phyloP scores from a whole-genome alignment of 192 early-diverging fungal species.

The Chytriomyces hyalinus region DNA sequence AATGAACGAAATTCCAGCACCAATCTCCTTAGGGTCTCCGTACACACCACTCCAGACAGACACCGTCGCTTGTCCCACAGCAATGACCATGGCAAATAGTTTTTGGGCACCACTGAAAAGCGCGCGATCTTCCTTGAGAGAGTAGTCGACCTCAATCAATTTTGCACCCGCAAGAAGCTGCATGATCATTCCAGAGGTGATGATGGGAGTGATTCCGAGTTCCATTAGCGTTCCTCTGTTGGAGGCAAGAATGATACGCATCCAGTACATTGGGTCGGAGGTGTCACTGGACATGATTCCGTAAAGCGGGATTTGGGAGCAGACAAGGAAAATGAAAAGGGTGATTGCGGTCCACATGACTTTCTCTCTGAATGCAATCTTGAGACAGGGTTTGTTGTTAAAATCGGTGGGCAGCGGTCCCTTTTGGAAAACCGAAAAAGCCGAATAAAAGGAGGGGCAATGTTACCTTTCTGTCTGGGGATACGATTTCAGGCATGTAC shows the following conservation, averaged over 20 bases:
- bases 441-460: background rate
- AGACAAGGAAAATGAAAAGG: slow-evolving; percentile 98
- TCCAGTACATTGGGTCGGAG: slow-evolving; percentile 99
- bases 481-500: slow-evolving; percentile 95
- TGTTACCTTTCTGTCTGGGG: slow-evolving; percentile 93
- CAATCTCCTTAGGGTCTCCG: slow-evolving; percentile 93
- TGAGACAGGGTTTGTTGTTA: no score
- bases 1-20: slow-evolving; percentile 93
- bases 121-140: slow-evolving; percentile 96
- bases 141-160: slow-evolving; percentile 98
- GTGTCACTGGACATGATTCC: slow-evolving; percentile 99
- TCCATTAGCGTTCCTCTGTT: slow-evolving; percentile 99
- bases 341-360: slow-evolving; percentile 99
- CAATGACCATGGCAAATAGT: slow-evolving; percentile 98
- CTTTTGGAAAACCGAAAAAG: background rate
- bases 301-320: slow-evolving; percentile 99
- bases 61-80: slow-evolving; percentile 97
- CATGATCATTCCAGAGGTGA: slow-evolving; percentile 99
- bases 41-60: slow-evolving; percentile 98
- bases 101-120: slow-evolving; percentile 99
- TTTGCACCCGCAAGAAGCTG: slow-evolving; percentile 98
- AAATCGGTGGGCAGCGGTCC: background rate
- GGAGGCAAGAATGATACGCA: slow-evolving; percentile 99
- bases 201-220: slow-evolving; percentile 98
- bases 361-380: slow-evolving; percentile 98